Conservation (phyloP, 1,284 basidiomycete species). For the Ustilago lituana region DNA sequence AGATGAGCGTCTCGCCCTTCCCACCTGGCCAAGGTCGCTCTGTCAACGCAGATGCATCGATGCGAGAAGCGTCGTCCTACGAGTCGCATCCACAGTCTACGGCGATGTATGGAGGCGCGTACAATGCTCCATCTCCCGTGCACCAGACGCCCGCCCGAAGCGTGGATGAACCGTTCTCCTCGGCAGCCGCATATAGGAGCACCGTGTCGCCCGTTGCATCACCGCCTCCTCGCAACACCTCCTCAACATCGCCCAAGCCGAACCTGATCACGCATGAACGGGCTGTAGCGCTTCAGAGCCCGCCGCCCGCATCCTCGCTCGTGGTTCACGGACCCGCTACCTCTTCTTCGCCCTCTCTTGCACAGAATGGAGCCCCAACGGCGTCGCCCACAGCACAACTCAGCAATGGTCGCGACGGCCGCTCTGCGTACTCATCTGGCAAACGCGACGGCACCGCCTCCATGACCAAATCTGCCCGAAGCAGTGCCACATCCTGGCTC, state of each 20-base stretch:
- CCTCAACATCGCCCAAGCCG: not conserved
- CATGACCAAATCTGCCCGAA: slow-evolving; percentile 27
- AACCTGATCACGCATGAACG: slow-evolving; percentile 12
- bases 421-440: slow-evolving; percentile 8
- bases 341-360: slow-evolving; percentile 4
- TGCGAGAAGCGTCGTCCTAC: not conserved
- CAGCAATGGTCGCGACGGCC: not conserved
- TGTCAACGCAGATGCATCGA: not conserved
- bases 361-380: slow-evolving; percentile 4
- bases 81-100: too few relatives aligned
- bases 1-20: slow-evolving; percentile 41
- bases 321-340: slow-evolving; percentile 21
- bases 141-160: not conserved
- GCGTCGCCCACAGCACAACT: not conserved
- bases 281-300: slow-evolving; percentile 3
- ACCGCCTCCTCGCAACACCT: slow-evolving; percentile 14
- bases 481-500: slow-evolving; percentile 32
- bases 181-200: slow-evolving; percentile 30
- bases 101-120: too few relatives aligned
- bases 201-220: slow-evolving; percentile 11
- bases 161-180: slow-evolving; percentile 26
- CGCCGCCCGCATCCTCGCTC: slow-evolving; percentile 24
- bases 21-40: slow-evolving; percentile 8
- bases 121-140: not conserved
- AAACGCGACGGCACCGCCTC: slow-evolving; percentile 34